Evolutionary conservation across 148 eudicot species (phyloP).

Genomic region (Rhododendron kiyosumense): DNA sequence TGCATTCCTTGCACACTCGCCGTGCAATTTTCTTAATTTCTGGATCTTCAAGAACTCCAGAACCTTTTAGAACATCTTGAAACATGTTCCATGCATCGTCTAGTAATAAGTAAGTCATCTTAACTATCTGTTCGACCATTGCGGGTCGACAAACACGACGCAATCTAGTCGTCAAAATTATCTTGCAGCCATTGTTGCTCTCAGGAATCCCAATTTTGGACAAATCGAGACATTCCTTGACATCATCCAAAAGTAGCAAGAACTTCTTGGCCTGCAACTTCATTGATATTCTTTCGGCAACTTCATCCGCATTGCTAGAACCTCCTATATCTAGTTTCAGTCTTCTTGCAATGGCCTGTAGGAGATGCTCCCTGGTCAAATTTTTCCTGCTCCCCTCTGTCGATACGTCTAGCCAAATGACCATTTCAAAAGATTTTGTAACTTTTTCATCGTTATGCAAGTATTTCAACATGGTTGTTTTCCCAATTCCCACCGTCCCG

Average conservation of each 20-base stretch:
- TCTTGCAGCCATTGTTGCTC: slow-evolving; percentile 1
- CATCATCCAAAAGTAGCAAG: no score
- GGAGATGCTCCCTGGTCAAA: slow-evolving; percentile 2
- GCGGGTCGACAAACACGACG: not conserved
- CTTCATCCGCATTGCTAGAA: not conserved
- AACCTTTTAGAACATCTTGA: no score
- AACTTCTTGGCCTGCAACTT: not conserved
- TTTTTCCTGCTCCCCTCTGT: slow-evolving; percentile 3
- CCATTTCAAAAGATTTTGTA: no score
- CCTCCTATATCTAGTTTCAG: not conserved
- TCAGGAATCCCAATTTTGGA: not conserved
- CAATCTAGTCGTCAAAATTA: slow-evolving; percentile 10
- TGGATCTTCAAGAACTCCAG: no score
- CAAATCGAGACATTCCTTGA: slow-evolving; percentile 5
- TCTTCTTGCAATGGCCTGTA: not conserved
- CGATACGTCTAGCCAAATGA: not conserved
- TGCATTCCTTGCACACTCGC: not conserved
- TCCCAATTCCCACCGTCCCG: no score
- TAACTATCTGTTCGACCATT: no score
- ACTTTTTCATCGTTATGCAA: no score
- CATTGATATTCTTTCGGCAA: not conserved
- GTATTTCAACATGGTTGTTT: no score
- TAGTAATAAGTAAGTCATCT: no score
- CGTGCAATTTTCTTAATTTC: not conserved
- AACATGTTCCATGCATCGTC: no score